These are phyloP conservation scores for apple (Malus domestica) DNA, from an alignment of 306 rosid species.

Conservation along the genomic window ASM211411v1 NC_041799.1:5324001-5324500, in stretches of 20 bases:
- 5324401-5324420: slow-evolving; percentile 12
- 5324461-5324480: slow-evolving; percentile 27
- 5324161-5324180: slow-evolving; percentile 26
- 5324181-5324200: background rate
- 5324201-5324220: slow-evolving; percentile 4
- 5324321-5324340: slow-evolving; percentile 20
- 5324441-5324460: slow-evolving; percentile 18
- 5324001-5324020: background rate
- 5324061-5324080: slow-evolving; percentile 22
- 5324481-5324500: slow-evolving; percentile 11
- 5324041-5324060: slow-evolving; percentile 27
- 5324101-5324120: slow-evolving; percentile 17
- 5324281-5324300: slow-evolving; percentile 18
- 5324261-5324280: slow-evolving; percentile 8
- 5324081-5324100: slow-evolving; percentile 13
- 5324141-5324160: slow-evolving; percentile 32
- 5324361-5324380: slow-evolving; percentile 14
- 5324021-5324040: slow-evolving; percentile 22
- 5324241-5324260: slow-evolving; percentile 16
- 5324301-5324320: slow-evolving; percentile 7
- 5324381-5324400: slow-evolving; percentile 23
- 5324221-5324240: slow-evolving; percentile 32
- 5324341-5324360: slow-evolving; percentile 22
- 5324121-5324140: slow-evolving; percentile 17
- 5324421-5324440: slow-evolving; percentile 23